Evolutionary conservation across 83 land plant genomes (phyloP), one percentile per base, ranked within the genome.

Genomic region (Picea abies): DNA sequence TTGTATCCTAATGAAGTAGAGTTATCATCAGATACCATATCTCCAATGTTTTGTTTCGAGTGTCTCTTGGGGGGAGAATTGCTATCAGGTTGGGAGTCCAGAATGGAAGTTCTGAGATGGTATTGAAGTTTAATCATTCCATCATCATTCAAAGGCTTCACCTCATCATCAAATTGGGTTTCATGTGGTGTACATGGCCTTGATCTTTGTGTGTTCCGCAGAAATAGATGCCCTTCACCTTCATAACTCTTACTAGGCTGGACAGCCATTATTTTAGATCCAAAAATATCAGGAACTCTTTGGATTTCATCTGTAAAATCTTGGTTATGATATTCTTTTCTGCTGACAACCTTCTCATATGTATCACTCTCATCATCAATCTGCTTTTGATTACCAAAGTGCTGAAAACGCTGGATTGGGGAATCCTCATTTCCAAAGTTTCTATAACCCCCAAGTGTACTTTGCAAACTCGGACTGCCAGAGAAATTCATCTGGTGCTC

Each of bases 61-160:
- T 60, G 62, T 17, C 5, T 52, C 17, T 60, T 32, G 58, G 23
- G 60, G 56, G 79, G 35, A 52, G 79, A 76, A 76, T 23, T 25
- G 12, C 26, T 29, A 52, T 49, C 17, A 11, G 62, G 61, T 52
- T 52, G 79, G 23, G 61, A 56, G 61, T 25, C 23, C 25, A 23
- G 19, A 26, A 76, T 25, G 25, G 61, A 25, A 1, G 17, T 1
- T 49, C 58, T 26, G 25, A 29, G 23, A 23, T 25, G 60, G 61
- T 32, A 0, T 76, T 25, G 62, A 76, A 4, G 58, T 52, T 52
- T 52, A 52, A 76, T 60, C 25, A 2, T 19, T 3, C 35, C 26
- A 22, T 52, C 78, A 72, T 19, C 78, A 14, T 25, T 76, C 35
- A 76, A 52, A 49, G 35, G 25, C 79, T 56, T 60, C 62, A 76